Evolutionary conservation across 495 filamentous ascomycete genomes (phyloP).

Genomic region (Trichoderma erinaceum): DNA sequence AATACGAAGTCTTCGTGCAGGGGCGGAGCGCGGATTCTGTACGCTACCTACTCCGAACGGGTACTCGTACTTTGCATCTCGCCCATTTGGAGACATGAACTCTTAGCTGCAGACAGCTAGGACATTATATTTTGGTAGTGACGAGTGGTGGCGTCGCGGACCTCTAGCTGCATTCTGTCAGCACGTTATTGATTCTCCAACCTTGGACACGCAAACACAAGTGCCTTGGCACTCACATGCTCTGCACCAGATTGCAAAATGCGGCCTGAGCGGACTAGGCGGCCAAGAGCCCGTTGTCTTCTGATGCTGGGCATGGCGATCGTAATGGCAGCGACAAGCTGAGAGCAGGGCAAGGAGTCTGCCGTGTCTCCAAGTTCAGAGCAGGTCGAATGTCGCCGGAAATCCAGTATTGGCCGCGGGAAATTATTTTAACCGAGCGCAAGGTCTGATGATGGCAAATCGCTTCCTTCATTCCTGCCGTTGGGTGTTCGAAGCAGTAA

Average conservation of each 20-base stretch:
- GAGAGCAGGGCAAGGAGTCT: background rate
- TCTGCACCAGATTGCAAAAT: background rate
- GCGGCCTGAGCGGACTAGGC: background rate
- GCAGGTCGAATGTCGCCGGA: conserved; percentile 1
- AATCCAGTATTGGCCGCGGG: background rate
- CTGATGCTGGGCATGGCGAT: background rate
- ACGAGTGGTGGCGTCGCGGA: background rate
- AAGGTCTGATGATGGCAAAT: conserved; percentile 10
- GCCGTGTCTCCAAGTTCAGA: background rate
- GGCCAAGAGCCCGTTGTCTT: background rate
- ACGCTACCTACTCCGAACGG: background rate
- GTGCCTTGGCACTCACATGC: conserved; percentile 6
- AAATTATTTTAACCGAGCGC: background rate
- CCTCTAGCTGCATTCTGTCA: conserved; percentile 8
- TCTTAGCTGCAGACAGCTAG: background rate
- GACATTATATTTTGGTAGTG: background rate
- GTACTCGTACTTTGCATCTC: background rate
- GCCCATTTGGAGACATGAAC: background rate
- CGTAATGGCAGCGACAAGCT: conserved; percentile 5
- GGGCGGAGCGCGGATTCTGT: background rate
- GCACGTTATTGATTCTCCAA: background rate
- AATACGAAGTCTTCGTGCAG: background rate
- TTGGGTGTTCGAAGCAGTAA: background rate
- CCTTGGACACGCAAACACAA: background rate
- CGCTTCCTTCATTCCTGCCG: background rate